Evolutionary conservation across 306 rosid species (phyloP).

Genomic region (Quercus berberidifolia): DNA sequence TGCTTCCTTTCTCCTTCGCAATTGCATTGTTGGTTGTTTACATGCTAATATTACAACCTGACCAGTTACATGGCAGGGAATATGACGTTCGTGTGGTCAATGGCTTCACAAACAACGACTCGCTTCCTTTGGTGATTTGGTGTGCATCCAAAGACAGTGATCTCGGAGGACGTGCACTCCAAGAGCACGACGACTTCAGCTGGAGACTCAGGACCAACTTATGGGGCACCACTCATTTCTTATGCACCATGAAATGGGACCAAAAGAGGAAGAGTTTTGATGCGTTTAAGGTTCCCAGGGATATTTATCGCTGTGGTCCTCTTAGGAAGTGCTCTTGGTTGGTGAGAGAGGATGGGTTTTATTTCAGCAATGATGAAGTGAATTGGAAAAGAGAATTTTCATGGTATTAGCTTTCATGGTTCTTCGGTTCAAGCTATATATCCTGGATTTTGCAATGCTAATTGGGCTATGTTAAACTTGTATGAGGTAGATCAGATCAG

Average conservation of each 20-base stretch:
- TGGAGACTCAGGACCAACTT: slow-evolving; percentile 51
- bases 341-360: slow-evolving; percentile 73
- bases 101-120: slow-evolving; percentile 70
- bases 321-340: slow-evolving; percentile 59
- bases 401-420: slow-evolving; percentile 37
- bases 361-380: slow-evolving; percentile 71
- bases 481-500: no score
- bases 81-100: slow-evolving; percentile 62
- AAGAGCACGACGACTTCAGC: slow-evolving; percentile 77
- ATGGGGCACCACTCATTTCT: slow-evolving; percentile 51
- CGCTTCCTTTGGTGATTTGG: slow-evolving; percentile 81
- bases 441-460: no score
- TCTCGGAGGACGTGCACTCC: slow-evolving; percentile 80
- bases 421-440: no score
- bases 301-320: slow-evolving; percentile 46
- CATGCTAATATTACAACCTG: slow-evolving; percentile 24
- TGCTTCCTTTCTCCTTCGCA: slow-evolving; percentile 20
- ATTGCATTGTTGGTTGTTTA: slow-evolving; percentile 25
- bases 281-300: slow-evolving; percentile 72
- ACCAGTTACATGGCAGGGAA: slow-evolving; percentile 30
- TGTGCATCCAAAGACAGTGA: slow-evolving; percentile 58
- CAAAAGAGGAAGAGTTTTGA: slow-evolving; percentile 55
- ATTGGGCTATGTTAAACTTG: no score
- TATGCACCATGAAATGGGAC: slow-evolving; percentile 85
- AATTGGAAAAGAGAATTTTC: slow-evolving; percentile 71